phyloP scores from a whole-genome alignment of 1,284 basidiomycete genomes.

The Mycena citricolor region DNA sequence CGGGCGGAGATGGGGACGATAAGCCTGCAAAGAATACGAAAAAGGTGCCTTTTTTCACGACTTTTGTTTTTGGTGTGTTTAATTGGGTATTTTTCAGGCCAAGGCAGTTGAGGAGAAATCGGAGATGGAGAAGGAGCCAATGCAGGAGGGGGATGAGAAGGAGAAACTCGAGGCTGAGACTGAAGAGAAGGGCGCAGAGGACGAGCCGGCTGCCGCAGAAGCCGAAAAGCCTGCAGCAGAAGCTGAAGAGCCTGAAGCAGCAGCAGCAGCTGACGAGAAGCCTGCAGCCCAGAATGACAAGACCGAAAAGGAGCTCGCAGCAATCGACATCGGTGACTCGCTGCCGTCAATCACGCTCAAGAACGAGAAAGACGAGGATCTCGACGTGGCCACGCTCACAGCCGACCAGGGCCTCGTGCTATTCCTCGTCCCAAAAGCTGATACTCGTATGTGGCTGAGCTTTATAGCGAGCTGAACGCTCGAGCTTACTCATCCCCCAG shows the following conservation, averaged over 20 bases:
- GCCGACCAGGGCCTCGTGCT: conserved; percentile 76
- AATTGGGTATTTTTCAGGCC: conserved; percentile 26
- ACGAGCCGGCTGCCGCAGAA: no score
- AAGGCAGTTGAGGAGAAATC: conserved; percentile 32
- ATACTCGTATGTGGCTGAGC: conserved; percentile 61
- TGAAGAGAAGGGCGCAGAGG: no score
- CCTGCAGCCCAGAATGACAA: conserved; percentile 27
- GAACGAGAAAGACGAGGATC: conserved; percentile 75
- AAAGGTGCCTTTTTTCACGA: conserved; percentile 21
- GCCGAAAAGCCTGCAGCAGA: conserved; percentile 21
- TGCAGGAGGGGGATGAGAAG: no score
- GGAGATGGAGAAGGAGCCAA: no score
- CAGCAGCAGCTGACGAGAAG: conserved; percentile 34
- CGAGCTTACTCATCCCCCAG: no score
- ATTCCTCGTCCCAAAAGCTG: conserved; percentile 84
- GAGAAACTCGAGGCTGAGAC: no score
- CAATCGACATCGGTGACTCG: conserved; percentile 72
- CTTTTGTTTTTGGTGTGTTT: conserved; percentile 8
- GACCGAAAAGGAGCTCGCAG: conserved; percentile 29
- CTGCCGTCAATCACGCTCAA: conserved; percentile 77
- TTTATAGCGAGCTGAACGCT: no score
- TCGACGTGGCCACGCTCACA: conserved; percentile 60
- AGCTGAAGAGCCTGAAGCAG: conserved; percentile 14
- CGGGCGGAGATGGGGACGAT: conserved; percentile 31
- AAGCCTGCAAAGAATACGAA: conserved; percentile 25